Evolutionary conservation across 2,329 filamentous ascomycete species (phyloP), one percentile per base, ranked within the genome.

Genomic region (Neurospora crassa): DNA sequence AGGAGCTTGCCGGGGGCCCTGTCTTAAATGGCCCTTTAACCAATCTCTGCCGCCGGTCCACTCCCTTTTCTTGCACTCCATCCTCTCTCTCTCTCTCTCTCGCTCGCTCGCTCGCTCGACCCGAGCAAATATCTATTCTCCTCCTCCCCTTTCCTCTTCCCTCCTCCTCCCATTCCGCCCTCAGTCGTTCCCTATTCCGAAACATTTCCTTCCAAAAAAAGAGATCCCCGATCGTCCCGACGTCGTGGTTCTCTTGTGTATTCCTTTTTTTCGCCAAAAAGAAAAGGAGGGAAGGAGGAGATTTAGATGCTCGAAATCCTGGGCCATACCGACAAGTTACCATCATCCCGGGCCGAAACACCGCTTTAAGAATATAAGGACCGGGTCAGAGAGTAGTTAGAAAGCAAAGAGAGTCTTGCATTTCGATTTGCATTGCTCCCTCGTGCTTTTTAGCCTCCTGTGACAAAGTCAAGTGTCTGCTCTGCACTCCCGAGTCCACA

Each of bases 111-210:
- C 20, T 59, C 47, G 47, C 29, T 63, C 53, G 24, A 84, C 84
- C 79, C 74, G 73, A 74, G 71, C 74, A 78, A 79, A 80, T 80
- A 80, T 83, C 83, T 84, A 83, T 78, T 63, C 79, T 82, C 82
- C 80, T 78, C 74, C 75, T 76, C 77, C 74, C 76, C 78, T 79
- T 79, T 75, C 78, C 78, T 78, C 79, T 74, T 76, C 73, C 72
- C 73, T 76, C 75, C 76, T 78, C 77, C 77, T 79, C 78, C 75
- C 24, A 63, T 76, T 79, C 78, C 78, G 78, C 81, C 82, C 83
- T 83, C 84, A 86, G 84, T 86, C 84, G 82, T 87, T 87, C 82
- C 81, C 83, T 84, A 83, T 82, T 82, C 81, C 82, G 79, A 82
- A 80, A 80, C 80, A 79, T 79, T 63, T 81, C 83, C 81, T 83